phyloP scores from a whole-genome alignment of 169 alveolate genomes.

The Cryptosporidium bovis region DNA sequence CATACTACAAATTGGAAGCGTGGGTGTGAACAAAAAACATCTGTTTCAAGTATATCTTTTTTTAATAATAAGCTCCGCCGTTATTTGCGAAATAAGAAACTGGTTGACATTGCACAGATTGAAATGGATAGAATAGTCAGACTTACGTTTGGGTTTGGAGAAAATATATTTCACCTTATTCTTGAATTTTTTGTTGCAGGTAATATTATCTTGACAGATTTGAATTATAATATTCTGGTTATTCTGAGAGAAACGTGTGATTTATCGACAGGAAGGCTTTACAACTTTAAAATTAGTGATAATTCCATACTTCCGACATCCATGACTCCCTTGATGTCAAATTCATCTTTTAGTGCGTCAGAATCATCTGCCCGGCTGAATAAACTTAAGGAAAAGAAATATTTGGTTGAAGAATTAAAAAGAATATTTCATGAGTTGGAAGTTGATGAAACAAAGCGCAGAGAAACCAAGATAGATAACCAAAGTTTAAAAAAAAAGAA shows the following conservation, averaged over 20 bases:
- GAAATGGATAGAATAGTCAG: slow-evolving; percentile 93
- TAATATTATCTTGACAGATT: slow-evolving; percentile 92
- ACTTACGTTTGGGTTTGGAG: slow-evolving; percentile 92
- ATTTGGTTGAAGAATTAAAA: slow-evolving; percentile 44
- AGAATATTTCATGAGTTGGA: slow-evolving; percentile 24
- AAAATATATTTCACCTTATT: slow-evolving; percentile 88
- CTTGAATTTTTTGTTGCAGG: slow-evolving; percentile 94
- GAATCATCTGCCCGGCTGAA: background rate
- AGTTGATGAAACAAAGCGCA: background rate
- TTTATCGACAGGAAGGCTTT: slow-evolving; percentile 40
- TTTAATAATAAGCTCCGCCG: slow-evolving; percentile 86
- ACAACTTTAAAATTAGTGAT: slow-evolving; percentile 24
- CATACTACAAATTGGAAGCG: slow-evolving; percentile 83
- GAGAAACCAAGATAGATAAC: background rate
- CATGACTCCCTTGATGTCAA: background rate
- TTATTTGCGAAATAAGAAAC: slow-evolving; percentile 82
- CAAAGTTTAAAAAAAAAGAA: slow-evolving; percentile 6
- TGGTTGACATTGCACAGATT: slow-evolving; percentile 83
- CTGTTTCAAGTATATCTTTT: slow-evolving; percentile 80
- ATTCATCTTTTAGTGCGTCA: background rate
- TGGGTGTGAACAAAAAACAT: slow-evolving; percentile 74
- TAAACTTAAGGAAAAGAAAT: background rate
- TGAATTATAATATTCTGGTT: slow-evolving; percentile 86
- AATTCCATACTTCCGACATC: slow-evolving; percentile 9
- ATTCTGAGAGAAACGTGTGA: slow-evolving; percentile 79